Percentiles rank a stretch among this genome's conserved stretches.
These are phyloP conservation scores for Dactylellina leptospora DNA, from an alignment of 2,329 filamentous ascomycete species.

Conservation along the genomic window DNA sequence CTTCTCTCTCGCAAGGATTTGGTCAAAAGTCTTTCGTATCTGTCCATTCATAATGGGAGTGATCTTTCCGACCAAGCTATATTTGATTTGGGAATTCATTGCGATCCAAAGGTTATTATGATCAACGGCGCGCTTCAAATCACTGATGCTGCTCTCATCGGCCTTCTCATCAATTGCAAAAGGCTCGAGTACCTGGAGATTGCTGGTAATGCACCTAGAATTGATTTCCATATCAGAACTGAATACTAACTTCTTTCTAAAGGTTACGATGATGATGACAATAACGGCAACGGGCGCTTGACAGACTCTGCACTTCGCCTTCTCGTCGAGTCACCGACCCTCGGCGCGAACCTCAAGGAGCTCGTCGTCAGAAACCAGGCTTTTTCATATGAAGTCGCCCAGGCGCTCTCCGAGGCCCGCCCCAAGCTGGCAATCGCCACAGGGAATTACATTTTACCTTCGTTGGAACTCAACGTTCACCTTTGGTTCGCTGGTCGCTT, in stretches of 20 bases:
- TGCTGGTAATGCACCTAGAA: constrained; percentile 17
- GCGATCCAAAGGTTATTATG: constrained; percentile 21
- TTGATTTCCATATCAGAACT: not conserved
- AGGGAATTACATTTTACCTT: not conserved
- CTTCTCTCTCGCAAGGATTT: not conserved
- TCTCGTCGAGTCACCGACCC: constrained; percentile 16
- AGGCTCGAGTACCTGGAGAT: constrained; percentile 31
- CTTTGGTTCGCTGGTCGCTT: constrained; percentile 18
- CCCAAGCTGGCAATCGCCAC: constrained; percentile 11
- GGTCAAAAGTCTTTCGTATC: not conserved
- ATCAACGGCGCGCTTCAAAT: constrained; percentile 12
- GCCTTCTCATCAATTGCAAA: constrained; percentile 17
- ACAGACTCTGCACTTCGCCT: constrained; percentile 14
- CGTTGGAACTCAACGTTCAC: constrained; percentile 1
- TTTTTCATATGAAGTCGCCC: constrained; percentile 5
- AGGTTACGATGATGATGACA: too few relatives aligned
- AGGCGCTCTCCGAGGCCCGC: constrained; percentile 14
- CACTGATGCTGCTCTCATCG: constrained; percentile 24
- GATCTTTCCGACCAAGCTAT: constrained; percentile 13
- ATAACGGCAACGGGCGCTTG: too few relatives aligned
- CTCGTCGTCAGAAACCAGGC: constrained; percentile 26
- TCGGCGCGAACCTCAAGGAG: constrained; percentile 19
- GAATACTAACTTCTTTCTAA: too few relatives aligned
- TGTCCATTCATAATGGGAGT: constrained; percentile 10
- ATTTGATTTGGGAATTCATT: constrained; percentile 9